Evolutionary conservation across 495 filamentous ascomycete species (phyloP), one percentile per base, ranked within the genome.

Genomic region (Hypoxylon trugodes): DNA sequence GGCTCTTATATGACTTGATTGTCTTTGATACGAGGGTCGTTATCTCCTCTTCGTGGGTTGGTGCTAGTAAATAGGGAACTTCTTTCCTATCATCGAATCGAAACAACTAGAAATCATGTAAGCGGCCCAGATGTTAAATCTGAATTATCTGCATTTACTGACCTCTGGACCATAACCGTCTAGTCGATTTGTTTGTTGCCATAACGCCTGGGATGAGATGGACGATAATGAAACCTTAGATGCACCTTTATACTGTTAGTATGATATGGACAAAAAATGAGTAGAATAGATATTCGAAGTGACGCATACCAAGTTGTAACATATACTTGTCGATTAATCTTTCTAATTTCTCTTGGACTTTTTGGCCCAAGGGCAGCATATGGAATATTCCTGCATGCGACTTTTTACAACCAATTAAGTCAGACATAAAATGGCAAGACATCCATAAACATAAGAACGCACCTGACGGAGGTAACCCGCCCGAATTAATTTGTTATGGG

Each of bases 11-110:
- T 2, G 92, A 96, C 43, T 88, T 86, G n/a, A 91, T 80, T 18
- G 88, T 81, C 42, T 80, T 83, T 1, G 85, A 85, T 2, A 96
- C 89, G 9, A 98, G 80, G 0, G 84, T 73, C 0, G 95, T 98
- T 53, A 98, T 93, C 70, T 98, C 95, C 72, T 98, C 95, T 68
- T 98, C 95, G 63, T 98, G 96, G 0, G 95, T 98, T 1, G 95
- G 95, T 2, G 95, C 89, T 13, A 98, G 83, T 21, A 98, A 75
- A 54, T 89, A 91, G 13, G 84, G 82, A 10, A 84, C 78, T 19
- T 89, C 86, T 74, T 89, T 95, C 33, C 94, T 84, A 72, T 97
- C 94, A 18, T 82, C 78, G 40, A 98, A 84, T 32, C 82, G 83
- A 70, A 98, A 96, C 15, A 97, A 79, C 89, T 96, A 49, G 22